phyloP scores from a whole-genome alignment of 805 yeast genomes.

The Zygoascus flipseniorum region DNA sequence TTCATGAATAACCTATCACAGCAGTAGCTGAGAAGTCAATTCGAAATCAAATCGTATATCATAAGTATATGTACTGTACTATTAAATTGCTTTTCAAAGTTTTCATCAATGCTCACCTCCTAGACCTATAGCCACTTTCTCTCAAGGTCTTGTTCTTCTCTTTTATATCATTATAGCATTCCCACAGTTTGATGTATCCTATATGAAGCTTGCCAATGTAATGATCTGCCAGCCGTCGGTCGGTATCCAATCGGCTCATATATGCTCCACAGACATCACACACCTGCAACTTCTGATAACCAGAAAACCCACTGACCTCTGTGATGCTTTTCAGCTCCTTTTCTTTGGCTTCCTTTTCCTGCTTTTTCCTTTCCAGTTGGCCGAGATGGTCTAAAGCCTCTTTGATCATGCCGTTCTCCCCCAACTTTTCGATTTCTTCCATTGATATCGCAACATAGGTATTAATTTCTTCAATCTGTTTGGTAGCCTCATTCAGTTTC shows the following conservation, averaged over 20 bases:
- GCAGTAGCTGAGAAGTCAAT: background rate
- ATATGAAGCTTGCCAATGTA: conserved; percentile 81
- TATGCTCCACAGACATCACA: conserved; percentile 89
- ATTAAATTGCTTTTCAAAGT: background rate
- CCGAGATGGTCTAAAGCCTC: conserved; percentile 37
- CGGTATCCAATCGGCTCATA: conserved; percentile 76
- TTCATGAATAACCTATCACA: conserved; percentile 28
- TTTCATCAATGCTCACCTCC: background rate
- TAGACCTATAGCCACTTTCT: background rate
- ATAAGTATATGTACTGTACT: background rate
- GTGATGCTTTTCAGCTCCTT: conserved; percentile 50
- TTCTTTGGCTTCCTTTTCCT: conserved; percentile 44
- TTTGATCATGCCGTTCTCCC: conserved; percentile 40
- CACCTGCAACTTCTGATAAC: conserved; percentile 84
- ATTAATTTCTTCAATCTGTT: conserved; percentile 36
- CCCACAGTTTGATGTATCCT: conserved; percentile 70
- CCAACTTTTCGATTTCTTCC: conserved; percentile 53
- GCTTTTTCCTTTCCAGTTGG: conserved; percentile 35
- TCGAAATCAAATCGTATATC: background rate
- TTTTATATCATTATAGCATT: conserved; percentile 15
- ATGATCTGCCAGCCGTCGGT: conserved; percentile 81
- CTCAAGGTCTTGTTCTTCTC: conserved; percentile 4
- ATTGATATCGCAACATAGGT: conserved; percentile 55
- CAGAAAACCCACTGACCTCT: conserved; percentile 73
- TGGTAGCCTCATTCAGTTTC: conserved; percentile 27